A percentile compares a stretch with the other conserved stretches of the same genome.
phyloP scores from a whole-genome alignment of 106 monocot species.

The Ottelia alismoides region DNA sequence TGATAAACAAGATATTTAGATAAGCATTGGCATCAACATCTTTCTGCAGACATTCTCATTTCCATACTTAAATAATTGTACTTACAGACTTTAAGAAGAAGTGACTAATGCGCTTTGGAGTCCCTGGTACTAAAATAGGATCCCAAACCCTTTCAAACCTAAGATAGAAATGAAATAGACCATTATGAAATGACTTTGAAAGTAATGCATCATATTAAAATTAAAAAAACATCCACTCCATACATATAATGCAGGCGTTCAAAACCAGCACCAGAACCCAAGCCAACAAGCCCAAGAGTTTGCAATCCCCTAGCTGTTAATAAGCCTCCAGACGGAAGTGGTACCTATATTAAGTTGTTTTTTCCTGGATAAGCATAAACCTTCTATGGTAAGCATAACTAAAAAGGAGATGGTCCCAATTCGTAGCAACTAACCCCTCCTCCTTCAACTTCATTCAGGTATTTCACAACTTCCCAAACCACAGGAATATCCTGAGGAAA shows the following conservation, averaged over 20 bases:
- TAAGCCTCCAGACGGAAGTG: slow-evolving; percentile 84
- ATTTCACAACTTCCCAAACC: slow-evolving; percentile 52
- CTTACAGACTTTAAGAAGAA: slow-evolving; percentile 84
- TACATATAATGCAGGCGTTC: slow-evolving; percentile 95
- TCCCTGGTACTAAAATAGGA: slow-evolving; percentile 61
- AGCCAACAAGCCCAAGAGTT: slow-evolving; percentile 67
- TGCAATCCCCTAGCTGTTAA: slow-evolving; percentile 84
- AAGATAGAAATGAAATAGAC: slow-evolving; percentile 9
- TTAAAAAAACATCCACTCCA: slow-evolving; percentile 2
- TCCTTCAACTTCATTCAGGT: slow-evolving; percentile 47
- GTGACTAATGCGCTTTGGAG: slow-evolving; percentile 60
- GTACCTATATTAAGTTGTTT: slow-evolving; percentile 56
- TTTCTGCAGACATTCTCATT: too few species aligned
- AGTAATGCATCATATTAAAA: not conserved
- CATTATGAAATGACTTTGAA: too few species aligned
- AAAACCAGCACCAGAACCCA: slow-evolving; percentile 89
- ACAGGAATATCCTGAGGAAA: slow-evolving; percentile 74
- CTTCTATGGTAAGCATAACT: too few species aligned
- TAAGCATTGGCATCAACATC: too few species aligned
- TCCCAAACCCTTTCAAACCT: slow-evolving; percentile 98
- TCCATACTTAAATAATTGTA: not conserved
- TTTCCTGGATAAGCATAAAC: too few species aligned
- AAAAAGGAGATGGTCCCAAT: too few species aligned
- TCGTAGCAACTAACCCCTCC: slow-evolving; percentile 95
- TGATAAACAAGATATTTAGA: too few species aligned